Evolutionary conservation across 495 filamentous ascomycete species (phyloP), one percentile per base, ranked within the genome.

Genomic region (Chaetomidium leptoderma): DNA sequence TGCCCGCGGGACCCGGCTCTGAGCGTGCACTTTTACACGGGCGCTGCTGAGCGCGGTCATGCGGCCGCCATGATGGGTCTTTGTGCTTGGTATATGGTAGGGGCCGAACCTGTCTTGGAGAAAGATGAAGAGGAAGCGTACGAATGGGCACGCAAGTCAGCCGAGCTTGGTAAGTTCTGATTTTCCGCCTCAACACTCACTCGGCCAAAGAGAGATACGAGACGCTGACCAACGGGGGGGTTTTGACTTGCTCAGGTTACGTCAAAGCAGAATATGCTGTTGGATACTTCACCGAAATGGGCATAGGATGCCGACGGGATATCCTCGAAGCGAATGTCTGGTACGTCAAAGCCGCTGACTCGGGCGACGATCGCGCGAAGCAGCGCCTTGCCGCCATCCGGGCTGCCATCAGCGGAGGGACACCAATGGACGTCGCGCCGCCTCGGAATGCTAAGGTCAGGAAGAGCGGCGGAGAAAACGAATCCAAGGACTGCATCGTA

Each of bases 241-340:
- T 59, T 56, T 44, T 51, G 33, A 63, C 54, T 16, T 29, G 4
- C 6, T 30, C 53, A 95, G 93, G 88, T 36, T 83, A 90, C 39
- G 83, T 89, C 8, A 99, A 99, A 76, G 93, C 93, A 6, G 82
- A 97, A 70, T 99, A 97, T 62, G 90, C 95, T 1, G 82, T 92
- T 17, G 93, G 91, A 16, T 99, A 96, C 75, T 99, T 99, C 72
- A 97, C 90, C 9, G 93, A 99, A 73, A 95, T 92, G 87, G 93
- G 93, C 50, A 96, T 99, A 59, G 93, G 93, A 23, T 95, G 90
- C 70, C 87, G 91, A 6, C 85, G 91, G 21, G 93, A 99, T 69
- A 84, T 91, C 3, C 80, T 99, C 57, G 90, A 97, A 68, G 92
- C 93, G 53, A 97, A 97, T 64, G 89, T 96, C 8, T 97, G 92